Evolutionary conservation across 2,329 filamentous ascomycete genomes (phyloP), one percentile per base, ranked within the genome.

Genomic region (Neofusicoccum sp.): DNA sequence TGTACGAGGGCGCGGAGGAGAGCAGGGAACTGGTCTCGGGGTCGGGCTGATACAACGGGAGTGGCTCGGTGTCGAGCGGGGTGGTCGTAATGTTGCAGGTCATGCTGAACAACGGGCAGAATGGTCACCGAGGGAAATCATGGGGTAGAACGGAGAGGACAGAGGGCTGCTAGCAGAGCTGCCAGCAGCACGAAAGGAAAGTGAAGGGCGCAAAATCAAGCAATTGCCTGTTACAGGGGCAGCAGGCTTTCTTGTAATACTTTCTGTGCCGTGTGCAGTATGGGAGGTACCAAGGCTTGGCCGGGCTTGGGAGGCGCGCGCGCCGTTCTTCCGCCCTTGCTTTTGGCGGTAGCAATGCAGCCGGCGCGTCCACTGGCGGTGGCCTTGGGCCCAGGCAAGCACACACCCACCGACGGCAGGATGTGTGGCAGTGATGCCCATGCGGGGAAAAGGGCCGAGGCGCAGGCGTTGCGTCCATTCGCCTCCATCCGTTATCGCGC

Each of bases 1-100:
- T 45, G 63, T 84, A 65, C 6, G 87, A 89, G 41, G 87, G 87
- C n/a, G 86, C 86, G 6, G 82, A 82, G 16, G 86, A 89, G 66
- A 79, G 84, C 63, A 89, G 83, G 8, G 87, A 89, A 6, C 84
- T 81, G 24, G 86, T 88, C 67, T 89, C 87, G 62, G 87, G 85
- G 70, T 89, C 86, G 34, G 34, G 38, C 11, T 63, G 66, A 59
- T 72, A 73, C 43, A 72, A 66, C 4, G 72, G 71, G 28, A 73
- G 69, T 14, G 68, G 68, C 60, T 73, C 70, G 8, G 65, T 45
- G 54, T 65, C 62, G 61, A 64, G 61, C 41, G 68, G 68, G 2
- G 66, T 66, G 62, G 64, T 63, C 33, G 66, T 65, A 62, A 69
- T 66, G 63, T 69, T 69, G 62, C 64, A 67, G 14, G 68, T 65